Evolutionary conservation across 371 early-diverging fungal genomes (phyloP), one percentile per base, ranked within the genome.

Genomic region (Syncephalastrum monosporum): DNA sequence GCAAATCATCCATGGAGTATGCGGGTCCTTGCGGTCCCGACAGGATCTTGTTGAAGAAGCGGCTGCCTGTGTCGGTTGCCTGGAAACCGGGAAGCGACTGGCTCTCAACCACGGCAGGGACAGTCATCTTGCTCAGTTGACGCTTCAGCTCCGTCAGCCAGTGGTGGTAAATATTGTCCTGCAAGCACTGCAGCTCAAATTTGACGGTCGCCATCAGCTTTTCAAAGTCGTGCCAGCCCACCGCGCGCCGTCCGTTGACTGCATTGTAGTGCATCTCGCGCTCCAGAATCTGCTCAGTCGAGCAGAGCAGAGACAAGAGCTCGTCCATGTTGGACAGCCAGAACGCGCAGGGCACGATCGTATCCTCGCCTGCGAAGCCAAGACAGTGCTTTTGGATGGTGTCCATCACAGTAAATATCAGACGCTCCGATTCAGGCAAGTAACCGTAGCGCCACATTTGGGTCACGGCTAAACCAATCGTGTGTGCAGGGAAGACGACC

Each of bases 261-360:
- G 65, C 27, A 33, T 69, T 77, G 59, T 69, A 73, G 42, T 69
- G 64, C 71, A 82, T 74, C 48, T 79, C 82, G 21, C 68, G 66
- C 47, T 77, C 71, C 55, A 80, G 57, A 13, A 72, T 71, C 46
- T 71, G 71, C 54, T 82, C 79, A 13, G 79, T 71, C 21, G 70
- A 70, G 54, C 68, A 77, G 0, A 80, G 67, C 50, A 85, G 61
- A 2, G 91, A 92, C 56, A 95, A 72, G 44, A 98, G 76, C 75
- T 97, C 97, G 60, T 90, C 93, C 27, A 91, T 89, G 69, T 98
- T 98, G 42, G 95, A 90, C 33, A 98, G 80, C 98, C 98, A 98
- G 77, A 91, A 95, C 56, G 85, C 77, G 53, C 84, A 80, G 41
- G 90, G 82, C 52, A 84, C 72, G 53, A 85, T 76, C 13, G 87